Evolutionary conservation across 805 yeast genomes (phyloP).

Genomic region (Kodamaea neixiangensis): DNA sequence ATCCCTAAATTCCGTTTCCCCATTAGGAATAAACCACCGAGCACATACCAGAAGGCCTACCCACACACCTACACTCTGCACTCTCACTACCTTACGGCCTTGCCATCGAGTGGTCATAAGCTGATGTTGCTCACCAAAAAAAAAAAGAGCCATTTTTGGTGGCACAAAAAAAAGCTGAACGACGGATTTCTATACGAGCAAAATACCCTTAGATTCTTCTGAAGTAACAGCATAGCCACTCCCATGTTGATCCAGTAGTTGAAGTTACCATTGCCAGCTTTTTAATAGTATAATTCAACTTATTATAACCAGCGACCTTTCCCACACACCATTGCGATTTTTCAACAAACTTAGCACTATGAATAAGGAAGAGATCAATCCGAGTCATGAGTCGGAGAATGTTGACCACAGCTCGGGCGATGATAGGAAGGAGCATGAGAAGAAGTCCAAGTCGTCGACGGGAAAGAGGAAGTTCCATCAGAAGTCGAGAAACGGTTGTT

Average conservation of each 20-base stretch:
- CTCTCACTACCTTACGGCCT: no score
- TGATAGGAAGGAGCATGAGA: not conserved
- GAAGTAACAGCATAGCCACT: not conserved
- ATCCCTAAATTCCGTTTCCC: no score
- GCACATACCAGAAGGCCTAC: no score
- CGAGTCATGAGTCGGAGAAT: not conserved
- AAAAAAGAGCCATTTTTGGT: no score
- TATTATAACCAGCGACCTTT: not conserved
- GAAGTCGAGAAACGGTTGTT: conserved; percentile 86
- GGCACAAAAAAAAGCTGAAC: not conserved
- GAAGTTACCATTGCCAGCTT: not conserved
- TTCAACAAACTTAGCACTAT: conserved; percentile 4
- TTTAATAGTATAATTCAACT: conserved; percentile 1
- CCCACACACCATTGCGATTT: not conserved
- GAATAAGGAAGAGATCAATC: not conserved
- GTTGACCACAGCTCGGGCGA: not conserved
- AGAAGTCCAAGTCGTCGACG: conserved; percentile 33
- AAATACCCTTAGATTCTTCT: not conserved
- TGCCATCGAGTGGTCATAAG: no score
- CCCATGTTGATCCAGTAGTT: conserved; percentile 1
- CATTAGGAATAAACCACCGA: no score
- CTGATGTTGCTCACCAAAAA: not conserved
- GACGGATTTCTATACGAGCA: not conserved
- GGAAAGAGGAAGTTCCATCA: conserved; percentile 87
- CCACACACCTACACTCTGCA: no score